These are phyloP conservation scores for Microsporum audouinii DNA, from an alignment of 2,329 filamentous ascomycete species.

Conservation along the genomic window DNA sequence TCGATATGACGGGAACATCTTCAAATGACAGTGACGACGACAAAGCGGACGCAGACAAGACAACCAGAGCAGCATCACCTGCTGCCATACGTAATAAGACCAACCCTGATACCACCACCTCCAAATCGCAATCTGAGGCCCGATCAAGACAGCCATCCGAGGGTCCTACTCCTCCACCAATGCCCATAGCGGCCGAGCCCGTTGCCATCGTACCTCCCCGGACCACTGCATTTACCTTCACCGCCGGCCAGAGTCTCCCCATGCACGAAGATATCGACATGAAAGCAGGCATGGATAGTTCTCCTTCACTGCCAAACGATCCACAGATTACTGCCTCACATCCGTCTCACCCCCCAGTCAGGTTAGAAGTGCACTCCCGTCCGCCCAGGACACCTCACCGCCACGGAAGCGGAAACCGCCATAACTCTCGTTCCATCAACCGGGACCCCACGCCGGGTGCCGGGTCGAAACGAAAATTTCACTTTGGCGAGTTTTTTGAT, in stretches of 20 bases:
- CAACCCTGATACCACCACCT: conserved; percentile 19
- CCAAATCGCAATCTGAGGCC: conserved; percentile 21
- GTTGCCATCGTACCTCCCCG: conserved; percentile 12
- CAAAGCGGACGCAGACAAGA: conserved; percentile 28
- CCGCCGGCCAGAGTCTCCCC: conserved; percentile 29
- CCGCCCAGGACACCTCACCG: conserved; percentile 31
- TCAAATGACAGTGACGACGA: conserved; percentile 37
- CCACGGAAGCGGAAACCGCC: conserved; percentile 28
- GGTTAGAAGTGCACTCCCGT: conserved; percentile 35
- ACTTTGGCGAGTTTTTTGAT: conserved; percentile 41
- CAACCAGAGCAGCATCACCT: conserved; percentile 28
- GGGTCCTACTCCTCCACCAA: conserved; percentile 16
- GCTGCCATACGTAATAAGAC: conserved; percentile 23
- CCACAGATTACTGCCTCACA: conserved; percentile 20
- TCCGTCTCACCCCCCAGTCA: conserved; percentile 25
- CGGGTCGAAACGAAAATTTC: conserved; percentile 39
- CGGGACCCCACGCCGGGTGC: conserved; percentile 30
- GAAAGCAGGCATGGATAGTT: conserved; percentile 28
- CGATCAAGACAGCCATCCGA: conserved; percentile 12
- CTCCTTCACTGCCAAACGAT: conserved; percentile 16
- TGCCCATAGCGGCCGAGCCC: conserved; percentile 2
- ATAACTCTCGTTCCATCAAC: conserved; percentile 27
- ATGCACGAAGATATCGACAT: conserved; percentile 33
- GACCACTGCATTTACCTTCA: conserved; percentile 34
- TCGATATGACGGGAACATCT: conserved; percentile 31